Percentiles rank a stretch among this genome's conserved stretches.
These are phyloP conservation scores for Monosporascus ibericus DNA, from an alignment of 2,329 filamentous ascomycete species.

Conservation along the genomic window DNA sequence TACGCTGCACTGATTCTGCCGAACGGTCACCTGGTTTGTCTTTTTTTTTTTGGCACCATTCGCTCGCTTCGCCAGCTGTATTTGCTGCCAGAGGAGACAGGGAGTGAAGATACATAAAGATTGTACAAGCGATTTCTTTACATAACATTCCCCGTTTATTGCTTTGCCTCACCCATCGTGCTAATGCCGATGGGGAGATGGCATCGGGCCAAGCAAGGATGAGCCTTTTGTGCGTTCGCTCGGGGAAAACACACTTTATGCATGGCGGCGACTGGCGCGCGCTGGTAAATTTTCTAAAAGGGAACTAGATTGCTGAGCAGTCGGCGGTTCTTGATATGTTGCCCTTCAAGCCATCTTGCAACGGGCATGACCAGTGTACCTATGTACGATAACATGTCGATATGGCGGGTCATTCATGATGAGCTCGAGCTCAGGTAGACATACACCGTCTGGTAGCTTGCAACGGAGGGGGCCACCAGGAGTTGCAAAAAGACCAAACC, in stretches of 20 bases:
- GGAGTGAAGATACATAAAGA: not conserved
- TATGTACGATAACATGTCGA: not conserved
- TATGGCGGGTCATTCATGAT: not conserved
- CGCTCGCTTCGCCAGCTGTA: not conserved
- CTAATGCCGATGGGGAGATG: not conserved
- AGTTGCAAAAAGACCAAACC: too few relatives aligned
- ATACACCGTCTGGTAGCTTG: too few relatives aligned
- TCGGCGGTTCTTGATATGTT: not conserved
- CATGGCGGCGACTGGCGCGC: not conserved
- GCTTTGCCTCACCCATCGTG: not conserved
- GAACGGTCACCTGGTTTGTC: not conserved
- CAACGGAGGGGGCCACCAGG: too few relatives aligned
- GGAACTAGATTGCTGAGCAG: not conserved
- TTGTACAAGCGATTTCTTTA: not conserved
- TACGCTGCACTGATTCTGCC: not conserved
- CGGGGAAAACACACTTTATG: not conserved
- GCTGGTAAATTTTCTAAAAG: not conserved
- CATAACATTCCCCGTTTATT: not conserved
- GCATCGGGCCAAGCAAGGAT: not conserved
- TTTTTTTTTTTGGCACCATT: not conserved
- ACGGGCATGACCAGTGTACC: not conserved
- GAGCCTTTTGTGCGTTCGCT: not conserved
- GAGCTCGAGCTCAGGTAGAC: not conserved
- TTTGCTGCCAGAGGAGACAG: not conserved
- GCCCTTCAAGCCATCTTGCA: too few relatives aligned